Evolutionary conservation across 495 filamentous ascomycete species (phyloP), one percentile per base, ranked within the genome.

Genomic region (Penicillium taxi): DNA sequence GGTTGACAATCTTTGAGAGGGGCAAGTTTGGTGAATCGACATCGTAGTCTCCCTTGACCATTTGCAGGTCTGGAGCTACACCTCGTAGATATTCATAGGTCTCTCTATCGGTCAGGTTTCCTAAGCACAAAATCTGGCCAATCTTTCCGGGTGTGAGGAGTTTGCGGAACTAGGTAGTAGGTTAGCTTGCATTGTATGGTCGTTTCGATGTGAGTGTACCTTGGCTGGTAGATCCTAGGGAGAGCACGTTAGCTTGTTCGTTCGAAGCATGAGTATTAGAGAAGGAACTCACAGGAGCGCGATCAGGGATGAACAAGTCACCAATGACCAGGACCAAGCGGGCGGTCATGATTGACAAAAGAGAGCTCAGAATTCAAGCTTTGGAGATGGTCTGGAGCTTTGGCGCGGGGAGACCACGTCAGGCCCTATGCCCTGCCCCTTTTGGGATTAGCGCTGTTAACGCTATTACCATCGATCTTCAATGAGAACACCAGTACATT

Each of bases 121-220:
- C 91, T 7, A 99, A 79, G 62, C 91, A 96, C 42, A 99, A 78
- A 30, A 88, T 96, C 61, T 99, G 91, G 42, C 83, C 84, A 54
- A 99, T 99, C 68, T 96, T 96, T 52, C 93, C 93, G 7, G 93
- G 91, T 9, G 88, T 84, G 48, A 99, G 80, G 60, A 99, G 91
- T 59, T 96, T 96, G 55, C 86, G 87, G 77, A 99, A 99, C 89
- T 96, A 36, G 24, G 34, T 23, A 15, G 32, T 27, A 26, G 35
- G 12, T 37, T 37, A 34, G 18, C 19, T 22, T 41, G 25, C 18
- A 9, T 35, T 18, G 43, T 15, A 32, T 20, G 29, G 11, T 32
- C 23, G 5, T 15, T 12, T 21, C 21, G 18, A 32, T 11, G n/a
- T 14, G n/a, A 15, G 30, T 51, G 52, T 72, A 88, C 89, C 77